These are phyloP conservation scores for Entomophthora muscae DNA, from an alignment of 371 early-diverging fungal genomes.

Conservation along the genomic window DNA sequence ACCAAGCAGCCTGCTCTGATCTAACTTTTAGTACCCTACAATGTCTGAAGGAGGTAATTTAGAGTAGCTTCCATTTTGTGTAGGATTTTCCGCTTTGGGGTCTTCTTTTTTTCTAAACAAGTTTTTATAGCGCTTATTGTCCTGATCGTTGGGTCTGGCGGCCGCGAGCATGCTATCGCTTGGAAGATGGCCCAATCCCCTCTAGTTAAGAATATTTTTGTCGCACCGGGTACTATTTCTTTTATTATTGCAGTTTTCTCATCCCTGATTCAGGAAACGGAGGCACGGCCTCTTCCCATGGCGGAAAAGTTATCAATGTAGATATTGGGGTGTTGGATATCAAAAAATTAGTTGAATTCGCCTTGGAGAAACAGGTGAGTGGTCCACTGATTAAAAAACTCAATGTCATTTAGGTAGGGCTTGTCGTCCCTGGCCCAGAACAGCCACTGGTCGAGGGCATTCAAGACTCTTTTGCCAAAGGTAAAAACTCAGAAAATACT, in stretches of 20 bases:
- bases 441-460: conserved; percentile 92
- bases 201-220: conserved; percentile 60
- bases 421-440: conserved; percentile 93
- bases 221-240: conserved; percentile 61
- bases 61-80: too few relatives aligned
- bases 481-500: conserved; percentile 17
- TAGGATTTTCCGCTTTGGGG: too few relatives aligned
- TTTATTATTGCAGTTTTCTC: not conserved
- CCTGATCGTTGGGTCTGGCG: conserved; percentile 83
- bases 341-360: conserved; percentile 55
- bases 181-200: conserved; percentile 72
- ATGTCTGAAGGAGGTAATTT: too few relatives aligned
- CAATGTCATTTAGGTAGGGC: conserved; percentile 26
- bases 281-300: conserved; percentile 54
- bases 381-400: not conserved
- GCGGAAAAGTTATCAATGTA: conserved; percentile 54
- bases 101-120: too few relatives aligned
- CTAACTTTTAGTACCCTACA: too few relatives aligned
- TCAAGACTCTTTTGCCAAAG: conserved; percentile 56
- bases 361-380: conserved; percentile 50
- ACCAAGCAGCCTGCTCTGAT: too few relatives aligned
- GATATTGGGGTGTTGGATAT: conserved; percentile 52
- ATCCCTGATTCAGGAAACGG: conserved; percentile 55
- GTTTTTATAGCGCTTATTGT: conserved; percentile 16
- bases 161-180: conserved; percentile 92